Evolutionary conservation across 768 basidiomycete species (phyloP).

Genomic region (Dendrothele bispora): DNA sequence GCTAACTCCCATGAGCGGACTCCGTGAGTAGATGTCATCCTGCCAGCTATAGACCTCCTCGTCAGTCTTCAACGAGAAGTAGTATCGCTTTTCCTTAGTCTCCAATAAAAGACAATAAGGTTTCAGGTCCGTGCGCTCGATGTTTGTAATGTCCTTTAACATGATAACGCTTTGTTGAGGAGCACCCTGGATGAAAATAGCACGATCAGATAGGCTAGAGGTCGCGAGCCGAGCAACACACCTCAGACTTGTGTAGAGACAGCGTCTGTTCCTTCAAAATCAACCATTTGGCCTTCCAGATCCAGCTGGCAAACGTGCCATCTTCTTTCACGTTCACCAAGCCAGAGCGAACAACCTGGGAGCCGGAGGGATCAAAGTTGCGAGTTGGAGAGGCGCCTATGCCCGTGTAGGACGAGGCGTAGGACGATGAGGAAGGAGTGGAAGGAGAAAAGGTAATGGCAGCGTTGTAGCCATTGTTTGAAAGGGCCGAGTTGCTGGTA

Average conservation of each 20-base stretch:
- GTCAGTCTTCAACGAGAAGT: constrained; percentile 84
- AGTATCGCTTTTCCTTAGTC: constrained; percentile 80
- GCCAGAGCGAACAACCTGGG: constrained; percentile 66
- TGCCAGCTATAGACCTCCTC: constrained; percentile 99
- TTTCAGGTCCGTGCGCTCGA: constrained; percentile 92
- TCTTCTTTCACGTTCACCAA: constrained; percentile 90
- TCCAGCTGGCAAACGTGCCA: constrained; percentile 79
- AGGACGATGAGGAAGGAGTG: constrained; percentile 58
- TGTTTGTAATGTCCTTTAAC: constrained; percentile 77
- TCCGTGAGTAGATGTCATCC: constrained; percentile 92
- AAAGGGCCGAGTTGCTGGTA: constrained; percentile 41
- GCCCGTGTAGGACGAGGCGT: constrained; percentile 69
- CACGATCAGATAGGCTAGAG: not conserved
- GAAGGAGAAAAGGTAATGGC: constrained; percentile 55
- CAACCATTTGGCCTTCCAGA: constrained; percentile 91
- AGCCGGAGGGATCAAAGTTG: constrained; percentile 26
- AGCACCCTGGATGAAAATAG: constrained; percentile 37
- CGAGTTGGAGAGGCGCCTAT: constrained; percentile 80
- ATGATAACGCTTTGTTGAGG: constrained; percentile 60
- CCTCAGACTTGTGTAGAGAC: constrained; percentile 90
- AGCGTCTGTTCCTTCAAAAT: constrained; percentile 79
- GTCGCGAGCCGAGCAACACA: constrained; percentile 36
- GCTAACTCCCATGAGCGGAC: constrained; percentile 90
- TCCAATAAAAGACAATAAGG: constrained; percentile 92
- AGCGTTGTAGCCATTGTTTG: constrained; percentile 57